phyloP scores from a whole-genome alignment of 2,329 filamentous ascomycete species.

The Didymosphaeria variabile region DNA sequence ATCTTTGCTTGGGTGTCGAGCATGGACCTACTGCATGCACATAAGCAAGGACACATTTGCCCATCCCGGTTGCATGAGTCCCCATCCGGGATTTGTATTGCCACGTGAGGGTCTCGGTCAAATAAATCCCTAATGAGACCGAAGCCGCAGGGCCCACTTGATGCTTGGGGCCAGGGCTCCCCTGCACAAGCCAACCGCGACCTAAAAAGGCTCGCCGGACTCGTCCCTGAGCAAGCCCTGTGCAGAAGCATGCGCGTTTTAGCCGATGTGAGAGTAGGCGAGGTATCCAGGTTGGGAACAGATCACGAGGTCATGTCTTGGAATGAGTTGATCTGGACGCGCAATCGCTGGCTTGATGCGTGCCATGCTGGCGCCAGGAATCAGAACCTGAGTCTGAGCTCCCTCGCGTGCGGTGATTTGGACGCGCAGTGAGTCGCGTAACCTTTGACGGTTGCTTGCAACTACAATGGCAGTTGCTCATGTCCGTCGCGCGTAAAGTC shows the following conservation, averaged over 20 bases:
- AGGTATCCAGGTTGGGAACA: neutral
- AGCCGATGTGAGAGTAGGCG: constrained; percentile 18
- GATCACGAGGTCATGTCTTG: neutral
- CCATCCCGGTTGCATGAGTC: constrained; percentile 19
- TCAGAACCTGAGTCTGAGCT: neutral
- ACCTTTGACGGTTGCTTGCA: neutral
- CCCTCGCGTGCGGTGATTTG: neutral
- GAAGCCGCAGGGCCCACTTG: constrained; percentile 41
- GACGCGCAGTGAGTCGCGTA: neutral
- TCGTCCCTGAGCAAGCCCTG: constrained; percentile 35
- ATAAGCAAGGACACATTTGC: constrained; percentile 18
- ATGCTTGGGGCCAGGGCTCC: constrained; percentile 35
- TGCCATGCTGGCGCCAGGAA: neutral
- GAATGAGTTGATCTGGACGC: neutral
- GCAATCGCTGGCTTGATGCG: too few relatives aligned
- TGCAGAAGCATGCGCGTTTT: constrained; percentile 26
- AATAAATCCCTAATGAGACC: constrained; percentile 33
- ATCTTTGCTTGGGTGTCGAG: constrained; percentile 18
- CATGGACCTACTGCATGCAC: constrained; percentile 25
- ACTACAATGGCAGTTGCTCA: neutral
- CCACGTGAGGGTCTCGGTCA: constrained; percentile 47
- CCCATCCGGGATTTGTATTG: constrained; percentile 25
- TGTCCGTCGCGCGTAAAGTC: neutral
- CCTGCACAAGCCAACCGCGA: constrained; percentile 39
- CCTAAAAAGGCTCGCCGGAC: constrained; percentile 29